These are phyloP conservation scores for Botrytis galanthina DNA, from an alignment of 2,329 filamentous ascomycete species.

Conservation along the genomic window DNA sequence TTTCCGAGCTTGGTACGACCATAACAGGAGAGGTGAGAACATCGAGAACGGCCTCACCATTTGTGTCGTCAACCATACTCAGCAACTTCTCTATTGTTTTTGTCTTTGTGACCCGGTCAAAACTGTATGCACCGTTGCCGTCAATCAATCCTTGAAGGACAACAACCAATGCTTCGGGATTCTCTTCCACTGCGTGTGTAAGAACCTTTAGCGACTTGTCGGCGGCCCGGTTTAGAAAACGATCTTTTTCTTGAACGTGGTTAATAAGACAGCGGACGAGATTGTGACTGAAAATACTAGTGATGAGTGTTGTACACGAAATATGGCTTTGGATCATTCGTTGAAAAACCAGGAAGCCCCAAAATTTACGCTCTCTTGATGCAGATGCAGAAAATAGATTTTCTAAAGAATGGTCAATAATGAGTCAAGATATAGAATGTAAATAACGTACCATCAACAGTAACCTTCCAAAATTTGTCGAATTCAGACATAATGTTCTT, in stretches of 20 bases:
- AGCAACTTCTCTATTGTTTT: constrained; percentile 71
- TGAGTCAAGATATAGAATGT: background rate
- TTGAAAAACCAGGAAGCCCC: constrained; percentile 84
- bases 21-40: constrained; percentile 48
- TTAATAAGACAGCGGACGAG: constrained; percentile 80
- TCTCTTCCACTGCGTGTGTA: constrained; percentile 59
- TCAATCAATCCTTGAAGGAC: constrained; percentile 68
- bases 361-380: constrained; percentile 86
- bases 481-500: constrained; percentile 48
- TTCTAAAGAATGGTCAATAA: constrained; percentile 49
- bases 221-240: constrained; percentile 77
- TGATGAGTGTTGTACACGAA: constrained; percentile 49
- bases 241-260: constrained; percentile 72
- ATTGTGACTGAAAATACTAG: constrained; percentile 75
- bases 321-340: constrained; percentile 62
- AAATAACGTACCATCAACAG: constrained; percentile 73
- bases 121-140: constrained; percentile 69
- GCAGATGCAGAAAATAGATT: constrained; percentile 78
- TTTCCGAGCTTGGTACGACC: constrained; percentile 34
- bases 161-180: constrained; percentile 57
- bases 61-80: constrained; percentile 27
- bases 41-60: constrained; percentile 45
- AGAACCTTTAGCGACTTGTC: constrained; percentile 72
- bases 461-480: constrained; percentile 77
- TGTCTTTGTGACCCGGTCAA: constrained; percentile 81